These are phyloP conservation scores for Boletus mariae DNA, from an alignment of 1,284 basidiomycete species.

Conservation along the genomic window DNA sequence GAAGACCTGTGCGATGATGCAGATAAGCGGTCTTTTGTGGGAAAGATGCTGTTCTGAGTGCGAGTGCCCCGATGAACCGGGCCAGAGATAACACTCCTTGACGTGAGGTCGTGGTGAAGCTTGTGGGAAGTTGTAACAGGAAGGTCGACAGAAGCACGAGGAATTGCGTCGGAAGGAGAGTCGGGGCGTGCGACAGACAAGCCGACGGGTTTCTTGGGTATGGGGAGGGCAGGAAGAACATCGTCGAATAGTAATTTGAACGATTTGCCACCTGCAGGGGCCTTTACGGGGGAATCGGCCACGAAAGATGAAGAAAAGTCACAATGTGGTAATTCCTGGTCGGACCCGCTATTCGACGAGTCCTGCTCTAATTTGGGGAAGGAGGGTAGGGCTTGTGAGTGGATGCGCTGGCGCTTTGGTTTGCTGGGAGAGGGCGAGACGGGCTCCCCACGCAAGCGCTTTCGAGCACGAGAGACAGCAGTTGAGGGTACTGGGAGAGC, in stretches of 20 bases:
- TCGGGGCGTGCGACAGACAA: background rate
- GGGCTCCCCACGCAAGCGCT: conserved; percentile 73
- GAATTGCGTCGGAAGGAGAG: background rate
- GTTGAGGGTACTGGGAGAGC: conserved; percentile 28
- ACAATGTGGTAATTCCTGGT: conserved; percentile 29
- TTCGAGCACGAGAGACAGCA: conserved; percentile 65
- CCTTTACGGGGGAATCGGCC: conserved; percentile 67
- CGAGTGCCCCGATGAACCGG: conserved; percentile 1
- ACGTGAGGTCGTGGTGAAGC: conserved; percentile 1
- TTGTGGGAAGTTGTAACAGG: conserved; percentile 2
- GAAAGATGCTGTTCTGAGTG: conserved; percentile 10
- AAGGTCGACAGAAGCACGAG: conserved; percentile 1
- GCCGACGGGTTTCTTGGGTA: conserved; percentile 13
- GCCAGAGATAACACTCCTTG: conserved; percentile 3
- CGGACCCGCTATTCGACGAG: conserved; percentile 37
- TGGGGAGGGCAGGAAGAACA: conserved; percentile 28
- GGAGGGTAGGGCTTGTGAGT: conserved; percentile 32
- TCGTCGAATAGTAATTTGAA: conserved; percentile 72
- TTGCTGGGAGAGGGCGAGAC: conserved; percentile 78
- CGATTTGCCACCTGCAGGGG: conserved; percentile 47
- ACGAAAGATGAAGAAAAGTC: conserved; percentile 50
- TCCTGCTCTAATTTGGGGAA: conserved; percentile 26
- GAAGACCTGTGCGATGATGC: conserved; percentile 1
- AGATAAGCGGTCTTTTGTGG: conserved; percentile 7
- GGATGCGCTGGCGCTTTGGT: conserved; percentile 59